Conservation (phyloP, 202 grass and related monocot species). For the Brachypodium distachyon region DNA sequence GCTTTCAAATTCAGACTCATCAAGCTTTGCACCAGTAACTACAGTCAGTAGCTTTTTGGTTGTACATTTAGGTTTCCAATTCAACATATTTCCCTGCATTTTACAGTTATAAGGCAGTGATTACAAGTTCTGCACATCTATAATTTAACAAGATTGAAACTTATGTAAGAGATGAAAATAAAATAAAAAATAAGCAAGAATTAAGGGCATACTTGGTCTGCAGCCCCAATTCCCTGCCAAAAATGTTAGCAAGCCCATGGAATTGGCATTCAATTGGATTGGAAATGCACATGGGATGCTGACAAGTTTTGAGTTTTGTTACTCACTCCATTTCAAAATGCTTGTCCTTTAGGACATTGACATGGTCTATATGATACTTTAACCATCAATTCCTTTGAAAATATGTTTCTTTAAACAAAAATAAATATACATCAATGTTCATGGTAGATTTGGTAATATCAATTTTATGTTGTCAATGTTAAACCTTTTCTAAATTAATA, state of each 20-base stretch:
- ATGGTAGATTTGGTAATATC: no score
- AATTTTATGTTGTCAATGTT: no score
- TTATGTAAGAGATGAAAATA: neutral
- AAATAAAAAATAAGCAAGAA: neutral
- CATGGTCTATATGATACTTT: no score
- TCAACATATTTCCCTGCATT: slow-evolving; percentile 27
- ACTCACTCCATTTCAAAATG: no score
- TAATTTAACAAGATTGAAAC: neutral
- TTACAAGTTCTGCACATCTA: neutral
- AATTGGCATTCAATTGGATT: neutral
- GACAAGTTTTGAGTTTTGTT: neutral
- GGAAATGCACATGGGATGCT: neutral
- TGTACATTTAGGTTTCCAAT: slow-evolving; percentile 9
- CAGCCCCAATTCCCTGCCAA: neutral
- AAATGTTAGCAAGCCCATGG: neutral
- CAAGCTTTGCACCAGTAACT: slow-evolving; percentile 34
- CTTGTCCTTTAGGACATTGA: no score
- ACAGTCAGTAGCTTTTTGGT: slow-evolving; percentile 11
- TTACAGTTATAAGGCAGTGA: neutral
- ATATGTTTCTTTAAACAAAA: no score
- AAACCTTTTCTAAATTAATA: no score
- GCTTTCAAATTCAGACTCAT: slow-evolving; percentile 41
- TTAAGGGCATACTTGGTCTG: neutral
- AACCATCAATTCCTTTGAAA: no score
- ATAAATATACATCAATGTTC: no score